phyloP scores from a whole-genome alignment of 2,329 filamentous ascomycete genomes.

The Cercospora berteroae region DNA sequence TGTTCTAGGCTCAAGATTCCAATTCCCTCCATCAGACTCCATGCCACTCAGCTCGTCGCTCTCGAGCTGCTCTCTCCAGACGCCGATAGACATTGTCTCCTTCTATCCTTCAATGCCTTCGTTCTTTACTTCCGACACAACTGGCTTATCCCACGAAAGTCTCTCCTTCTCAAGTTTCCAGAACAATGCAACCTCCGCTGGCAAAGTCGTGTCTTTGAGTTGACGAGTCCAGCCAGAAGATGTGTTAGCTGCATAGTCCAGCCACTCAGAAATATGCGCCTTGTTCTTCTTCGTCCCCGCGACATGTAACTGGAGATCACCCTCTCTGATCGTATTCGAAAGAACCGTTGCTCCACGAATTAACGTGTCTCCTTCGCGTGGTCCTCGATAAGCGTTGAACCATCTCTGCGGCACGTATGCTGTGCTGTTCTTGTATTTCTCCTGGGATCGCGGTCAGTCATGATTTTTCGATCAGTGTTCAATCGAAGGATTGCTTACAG shows the following conservation, averaged over 20 bases:
- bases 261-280: background rate
- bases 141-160: background rate
- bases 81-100: background rate
- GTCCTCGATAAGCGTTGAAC: conserved; percentile 29
- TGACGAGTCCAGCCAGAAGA: background rate
- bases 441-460: background rate
- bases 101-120: background rate
- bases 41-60: background rate
- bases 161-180: background rate
- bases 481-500: background rate
- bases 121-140: background rate
- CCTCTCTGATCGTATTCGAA: conserved; percentile 10
- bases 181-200: background rate
- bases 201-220: background rate
- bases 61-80: background rate
- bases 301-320: conserved; percentile 28
- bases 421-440: conserved; percentile 4
- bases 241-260: background rate
- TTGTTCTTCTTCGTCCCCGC: conserved; percentile 26
- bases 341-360: conserved; percentile 32
- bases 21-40: background rate
- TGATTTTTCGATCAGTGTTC: background rate
- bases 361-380: conserved; percentile 27
- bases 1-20: background rate
- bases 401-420: conserved; percentile 23